Conservation (phyloP, 305 asterid genomes). For the Fraxinus ornus region DNA sequence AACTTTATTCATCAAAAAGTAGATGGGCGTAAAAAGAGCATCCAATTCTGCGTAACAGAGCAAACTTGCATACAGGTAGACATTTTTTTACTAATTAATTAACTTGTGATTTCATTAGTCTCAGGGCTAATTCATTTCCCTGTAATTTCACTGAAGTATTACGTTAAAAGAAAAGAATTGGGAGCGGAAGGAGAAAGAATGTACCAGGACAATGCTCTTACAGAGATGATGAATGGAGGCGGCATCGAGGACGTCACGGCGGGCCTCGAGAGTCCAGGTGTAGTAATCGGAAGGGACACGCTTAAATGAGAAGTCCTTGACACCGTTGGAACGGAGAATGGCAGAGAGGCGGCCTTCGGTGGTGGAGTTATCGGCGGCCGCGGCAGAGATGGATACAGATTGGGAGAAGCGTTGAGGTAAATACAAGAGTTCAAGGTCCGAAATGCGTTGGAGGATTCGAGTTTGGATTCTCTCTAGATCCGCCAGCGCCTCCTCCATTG, state of each 20-base stretch:
- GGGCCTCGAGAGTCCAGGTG: constrained; percentile 67
- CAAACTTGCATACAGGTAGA: not conserved
- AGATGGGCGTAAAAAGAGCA: not conserved
- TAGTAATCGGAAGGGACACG: constrained; percentile 82
- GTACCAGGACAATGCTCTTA: constrained; percentile 94
- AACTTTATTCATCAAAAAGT: not conserved
- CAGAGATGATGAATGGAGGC: constrained; percentile 76
- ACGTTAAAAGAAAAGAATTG: not conserved
- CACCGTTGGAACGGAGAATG: constrained; percentile 55
- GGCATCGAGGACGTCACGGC: constrained; percentile 74
- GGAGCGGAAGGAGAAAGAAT: not conserved
- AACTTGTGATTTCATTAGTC: not conserved
- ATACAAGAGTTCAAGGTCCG: constrained; percentile 54
- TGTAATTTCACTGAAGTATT: not conserved
- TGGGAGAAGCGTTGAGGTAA: constrained; percentile 32
- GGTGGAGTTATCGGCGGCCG: constrained; percentile 39
- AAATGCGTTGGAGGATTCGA: constrained; percentile 60
- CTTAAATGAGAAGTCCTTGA: constrained; percentile 64
- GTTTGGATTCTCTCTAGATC: constrained; percentile 63
- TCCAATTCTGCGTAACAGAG: not conserved
- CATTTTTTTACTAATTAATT: not conserved
- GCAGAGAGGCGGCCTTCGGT: constrained; percentile 76
- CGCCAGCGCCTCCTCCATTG: constrained; percentile 43
- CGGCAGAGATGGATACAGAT: constrained; percentile 27
- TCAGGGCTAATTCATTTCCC: not conserved